Evolutionary conservation across 495 filamentous ascomycete genomes (phyloP).

Genomic region (Lasiosphaeria miniovina): DNA sequence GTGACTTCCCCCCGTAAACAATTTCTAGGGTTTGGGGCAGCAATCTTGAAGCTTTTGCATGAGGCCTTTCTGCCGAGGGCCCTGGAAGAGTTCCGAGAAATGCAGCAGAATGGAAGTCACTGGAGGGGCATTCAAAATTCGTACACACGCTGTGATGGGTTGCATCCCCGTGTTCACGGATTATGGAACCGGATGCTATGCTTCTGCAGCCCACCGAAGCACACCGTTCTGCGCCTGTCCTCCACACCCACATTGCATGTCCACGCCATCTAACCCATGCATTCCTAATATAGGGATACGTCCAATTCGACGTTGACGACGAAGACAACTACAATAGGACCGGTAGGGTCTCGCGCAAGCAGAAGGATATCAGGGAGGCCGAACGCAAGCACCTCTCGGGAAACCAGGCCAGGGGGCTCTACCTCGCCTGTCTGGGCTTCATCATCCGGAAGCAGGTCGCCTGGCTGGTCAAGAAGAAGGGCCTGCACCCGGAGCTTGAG

Average conservation of each 20-base stretch:
- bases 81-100: too few relatives aligned
- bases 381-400: slow-evolving; percentile 60
- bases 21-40: too few relatives aligned
- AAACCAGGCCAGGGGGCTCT: slow-evolving; percentile 67
- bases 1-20: too few relatives aligned
- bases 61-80: too few relatives aligned
- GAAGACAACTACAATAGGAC: slow-evolving; percentile 69
- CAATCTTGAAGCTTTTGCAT: too few relatives aligned
- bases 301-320: slow-evolving; percentile 63
- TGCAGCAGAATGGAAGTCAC: neutral
- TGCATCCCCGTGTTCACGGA: too few relatives aligned
- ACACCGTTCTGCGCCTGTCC: too few relatives aligned
- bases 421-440: slow-evolving; percentile 80
- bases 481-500: slow-evolving; percentile 44
- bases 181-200: too few relatives aligned
- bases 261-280: too few relatives aligned
- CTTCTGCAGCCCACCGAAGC: too few relatives aligned
- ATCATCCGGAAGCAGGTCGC: slow-evolving; percentile 48
- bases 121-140: neutral
- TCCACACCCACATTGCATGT: too few relatives aligned
- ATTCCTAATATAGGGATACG: slow-evolving; percentile 34
- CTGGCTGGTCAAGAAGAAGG: slow-evolving; percentile 44
- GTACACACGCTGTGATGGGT: too few relatives aligned
- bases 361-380: slow-evolving; percentile 52
- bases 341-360: slow-evolving; percentile 46